These are phyloP conservation scores for Coemansia sp. DNA, from an alignment of 192 early-diverging fungal species.

Conservation along the genomic window DNA sequence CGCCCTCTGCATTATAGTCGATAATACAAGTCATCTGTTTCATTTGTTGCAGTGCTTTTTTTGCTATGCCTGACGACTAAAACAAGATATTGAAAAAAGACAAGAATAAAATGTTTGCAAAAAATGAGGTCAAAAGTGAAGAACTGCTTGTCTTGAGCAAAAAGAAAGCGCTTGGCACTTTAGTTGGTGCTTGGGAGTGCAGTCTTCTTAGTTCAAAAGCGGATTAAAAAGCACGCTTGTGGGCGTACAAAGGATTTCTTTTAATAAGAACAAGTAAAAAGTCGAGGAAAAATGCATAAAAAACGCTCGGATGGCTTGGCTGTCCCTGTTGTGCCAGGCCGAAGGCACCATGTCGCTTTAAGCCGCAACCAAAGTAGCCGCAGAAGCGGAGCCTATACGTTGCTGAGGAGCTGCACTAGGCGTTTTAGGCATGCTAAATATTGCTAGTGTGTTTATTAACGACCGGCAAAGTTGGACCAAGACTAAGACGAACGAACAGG, in stretches of 20 bases:
- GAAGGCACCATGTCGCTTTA: neutral
- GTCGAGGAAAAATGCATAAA: neutral
- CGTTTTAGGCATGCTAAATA: neutral
- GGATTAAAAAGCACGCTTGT: neutral
- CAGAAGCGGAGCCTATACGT: neutral
- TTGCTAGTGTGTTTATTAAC: neutral
- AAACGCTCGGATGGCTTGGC: neutral
- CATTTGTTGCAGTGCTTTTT: neutral
- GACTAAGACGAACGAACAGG: neutral
- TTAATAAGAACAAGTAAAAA: neutral
- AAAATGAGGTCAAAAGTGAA: neutral
- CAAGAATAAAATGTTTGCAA: neutral
- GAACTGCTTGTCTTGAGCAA: neutral
- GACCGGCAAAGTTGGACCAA: neutral
- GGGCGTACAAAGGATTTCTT: neutral
- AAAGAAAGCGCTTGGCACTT: neutral
- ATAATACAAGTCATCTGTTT: neutral
- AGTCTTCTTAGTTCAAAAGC: neutral
- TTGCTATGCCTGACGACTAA: neutral
- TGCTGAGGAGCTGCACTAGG: neutral
- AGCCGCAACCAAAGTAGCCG: neutral
- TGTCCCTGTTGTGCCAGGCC: neutral
- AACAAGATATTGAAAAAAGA: neutral
- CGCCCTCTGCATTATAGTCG: neutral
- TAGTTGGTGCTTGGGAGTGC: neutral